Base-by-base conservation (phyloP, 2,329 filamentous ascomycete genomes). In the Parafenestella ontariensis region DNA sequence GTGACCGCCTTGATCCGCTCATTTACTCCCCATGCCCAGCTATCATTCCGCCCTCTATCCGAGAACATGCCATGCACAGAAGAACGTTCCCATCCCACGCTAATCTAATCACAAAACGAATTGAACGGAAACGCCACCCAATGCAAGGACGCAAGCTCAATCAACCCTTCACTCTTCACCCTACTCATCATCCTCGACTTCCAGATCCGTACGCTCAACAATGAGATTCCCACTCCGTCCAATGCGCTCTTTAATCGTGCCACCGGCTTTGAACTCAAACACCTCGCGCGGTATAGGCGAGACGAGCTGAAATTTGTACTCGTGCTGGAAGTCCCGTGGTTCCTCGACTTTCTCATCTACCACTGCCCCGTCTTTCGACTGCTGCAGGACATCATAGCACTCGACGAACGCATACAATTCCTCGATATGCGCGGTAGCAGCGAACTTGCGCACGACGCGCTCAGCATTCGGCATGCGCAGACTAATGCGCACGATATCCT, bases 331-430 rank as follows among this genome's bases (percentile, higher is more conserved):
- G 11, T 79, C 85, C 20, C 82, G 79, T 0, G 92, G 91, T 64
- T 86, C 76, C 3, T 77, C 69, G 1, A 75, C 76, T 1, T 46
- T 36, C 3, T 49, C 37, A 28, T 78, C 72, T 15, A 76, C 73
- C 3, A 64, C 67, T 54, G 55, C 52, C n/a, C n/a, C n/a, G n/a
- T n/a, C n/a, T n/a, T n/a, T n/a, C n/a, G 17, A 74, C 75, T 20
- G 70, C 31, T 83, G 76, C 3, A 92, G 65, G 5, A 89, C 65
- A 47, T 91, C 87, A 72, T 92, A 89, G 77, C 94, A 98, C 71
- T 99, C 95, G 2, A 98, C 92, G 77, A 96, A 97, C 0, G 94
- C 95, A 75, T 98, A 98, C 5, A 99, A 78, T 68, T 97, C 92
- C 72, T 98, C 94, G 33, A 98, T 80, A 2, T 84, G 82, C 0